Evolutionary conservation across 2,329 filamentous ascomycete genomes (phyloP).

Genomic region (Thyridium curvatum): DNA sequence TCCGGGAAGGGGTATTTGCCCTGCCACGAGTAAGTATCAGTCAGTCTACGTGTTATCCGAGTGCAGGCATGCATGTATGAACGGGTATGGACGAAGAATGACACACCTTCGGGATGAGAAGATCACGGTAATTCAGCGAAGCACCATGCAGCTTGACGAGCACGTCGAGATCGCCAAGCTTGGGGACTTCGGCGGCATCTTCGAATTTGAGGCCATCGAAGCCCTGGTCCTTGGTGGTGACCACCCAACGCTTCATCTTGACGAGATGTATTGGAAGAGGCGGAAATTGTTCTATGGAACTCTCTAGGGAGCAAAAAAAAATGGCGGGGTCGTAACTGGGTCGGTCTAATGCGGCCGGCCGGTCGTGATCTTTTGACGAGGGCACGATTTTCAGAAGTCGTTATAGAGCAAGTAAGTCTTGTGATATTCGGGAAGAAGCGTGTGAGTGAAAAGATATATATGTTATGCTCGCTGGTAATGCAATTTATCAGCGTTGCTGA

Average conservation of each 20-base stretch:
- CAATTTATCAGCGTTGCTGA: no score
- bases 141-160: conserved; percentile 57
- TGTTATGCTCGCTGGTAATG: no score
- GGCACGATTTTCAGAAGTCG: no score
- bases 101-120: conserved; percentile 36
- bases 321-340: no score
- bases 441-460: no score
- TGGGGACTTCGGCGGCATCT: conserved; percentile 46
- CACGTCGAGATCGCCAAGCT: conserved; percentile 64
- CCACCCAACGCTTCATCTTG: conserved; percentile 51
- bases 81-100: no score
- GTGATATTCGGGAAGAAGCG: no score
- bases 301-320: no score
- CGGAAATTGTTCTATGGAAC: no score
- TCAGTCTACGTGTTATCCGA: not conserved
- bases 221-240: conserved; percentile 40
- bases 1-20: conserved; percentile 40
- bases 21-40: conserved; percentile 12
- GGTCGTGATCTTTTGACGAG: no score
- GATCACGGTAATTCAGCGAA: conserved; percentile 49
- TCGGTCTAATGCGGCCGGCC: no score
- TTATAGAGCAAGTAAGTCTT: no score
- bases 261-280: conserved; percentile 7
- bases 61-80: not conserved
- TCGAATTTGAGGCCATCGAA: conserved; percentile 55